Percentiles rank a stretch among this genome's conserved stretches.
Evolutionary conservation across 495 filamentous ascomycete species (phyloP).

Genomic region (Pyrenula massariospora): DNA sequence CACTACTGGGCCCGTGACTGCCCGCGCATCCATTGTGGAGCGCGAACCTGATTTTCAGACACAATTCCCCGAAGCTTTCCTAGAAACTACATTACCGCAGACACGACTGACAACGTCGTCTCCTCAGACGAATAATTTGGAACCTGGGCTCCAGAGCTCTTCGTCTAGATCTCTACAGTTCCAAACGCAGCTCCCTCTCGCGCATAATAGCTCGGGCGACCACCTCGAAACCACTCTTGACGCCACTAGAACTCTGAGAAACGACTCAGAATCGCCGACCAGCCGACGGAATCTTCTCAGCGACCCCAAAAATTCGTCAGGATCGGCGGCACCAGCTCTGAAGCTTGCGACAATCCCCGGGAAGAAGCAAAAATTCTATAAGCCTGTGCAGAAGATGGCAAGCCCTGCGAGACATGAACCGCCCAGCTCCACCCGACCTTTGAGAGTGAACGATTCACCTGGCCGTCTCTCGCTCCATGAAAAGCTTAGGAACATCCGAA

Average conservation of each 20-base stretch:
- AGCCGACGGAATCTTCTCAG: neutral
- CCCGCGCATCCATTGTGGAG: neutral
- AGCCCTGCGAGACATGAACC: neutral
- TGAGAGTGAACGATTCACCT: neutral
- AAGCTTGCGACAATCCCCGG: too few species aligned
- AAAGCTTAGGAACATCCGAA: neutral
- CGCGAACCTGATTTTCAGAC: neutral
- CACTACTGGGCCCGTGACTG: neutral
- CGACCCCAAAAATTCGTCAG: too few species aligned
- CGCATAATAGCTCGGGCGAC: too few species aligned
- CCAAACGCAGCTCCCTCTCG: too few species aligned
- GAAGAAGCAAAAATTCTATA: too few species aligned
- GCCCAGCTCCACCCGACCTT: neutral
- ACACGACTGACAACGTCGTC: too few species aligned
- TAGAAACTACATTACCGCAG: neutral
- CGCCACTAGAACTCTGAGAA: neutral
- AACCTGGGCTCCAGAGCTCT: too few species aligned
- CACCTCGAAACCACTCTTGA: too few species aligned
- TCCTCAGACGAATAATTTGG: too few species aligned
- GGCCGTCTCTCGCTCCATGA: neutral
- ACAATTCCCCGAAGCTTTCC: neutral
- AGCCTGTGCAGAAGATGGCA: too few species aligned
- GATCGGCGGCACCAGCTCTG: too few species aligned
- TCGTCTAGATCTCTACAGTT: too few species aligned
- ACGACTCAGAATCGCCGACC: neutral